phyloP scores from a whole-genome alignment of 495 filamentous ascomycete species.

The Aspergillus nanangensis region DNA sequence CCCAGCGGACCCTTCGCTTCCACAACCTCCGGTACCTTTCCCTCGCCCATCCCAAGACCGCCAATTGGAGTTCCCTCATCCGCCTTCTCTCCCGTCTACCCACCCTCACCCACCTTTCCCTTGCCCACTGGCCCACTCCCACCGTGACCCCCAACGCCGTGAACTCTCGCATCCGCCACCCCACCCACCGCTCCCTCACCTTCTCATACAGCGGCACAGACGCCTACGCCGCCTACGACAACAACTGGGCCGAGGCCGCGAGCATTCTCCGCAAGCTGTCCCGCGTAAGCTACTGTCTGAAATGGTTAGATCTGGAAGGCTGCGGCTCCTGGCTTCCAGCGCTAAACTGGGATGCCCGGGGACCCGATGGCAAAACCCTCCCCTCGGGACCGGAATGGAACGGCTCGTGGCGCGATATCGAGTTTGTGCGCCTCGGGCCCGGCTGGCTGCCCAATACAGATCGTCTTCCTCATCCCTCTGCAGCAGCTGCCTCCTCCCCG shows the following conservation, averaged over 20 bases:
- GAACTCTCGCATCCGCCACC: constrained; percentile 37
- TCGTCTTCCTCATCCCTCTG: not conserved
- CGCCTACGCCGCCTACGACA: constrained; percentile 60
- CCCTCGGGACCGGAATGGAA: constrained; percentile 47
- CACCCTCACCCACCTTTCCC: constrained; percentile 68
- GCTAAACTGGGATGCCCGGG: constrained; percentile 42
- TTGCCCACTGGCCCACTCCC: constrained; percentile 78
- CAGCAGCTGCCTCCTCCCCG: no score
- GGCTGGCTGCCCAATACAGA: constrained; percentile 38
- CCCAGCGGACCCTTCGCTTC: constrained; percentile 42
- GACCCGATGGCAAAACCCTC: constrained; percentile 23
- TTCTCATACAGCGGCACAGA: constrained; percentile 59
- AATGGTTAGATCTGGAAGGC: constrained; percentile 78
- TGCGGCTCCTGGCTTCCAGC: constrained; percentile 68
- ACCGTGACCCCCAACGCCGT: constrained; percentile 57
- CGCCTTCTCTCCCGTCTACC: constrained; percentile 55
- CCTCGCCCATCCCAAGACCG: constrained; percentile 41
- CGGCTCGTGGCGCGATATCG: constrained; percentile 44
- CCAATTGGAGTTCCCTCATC: constrained; percentile 67
- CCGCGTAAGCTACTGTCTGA: constrained; percentile 60
- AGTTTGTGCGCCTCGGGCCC: constrained; percentile 44
- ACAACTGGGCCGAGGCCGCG: constrained; percentile 68
- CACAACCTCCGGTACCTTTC: constrained; percentile 48
- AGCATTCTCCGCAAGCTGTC: constrained; percentile 65
- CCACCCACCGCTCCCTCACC: constrained; percentile 35